Evolutionary conservation across 768 basidiomycete genomes (phyloP).

Genomic region (Ramaria rubella): DNA sequence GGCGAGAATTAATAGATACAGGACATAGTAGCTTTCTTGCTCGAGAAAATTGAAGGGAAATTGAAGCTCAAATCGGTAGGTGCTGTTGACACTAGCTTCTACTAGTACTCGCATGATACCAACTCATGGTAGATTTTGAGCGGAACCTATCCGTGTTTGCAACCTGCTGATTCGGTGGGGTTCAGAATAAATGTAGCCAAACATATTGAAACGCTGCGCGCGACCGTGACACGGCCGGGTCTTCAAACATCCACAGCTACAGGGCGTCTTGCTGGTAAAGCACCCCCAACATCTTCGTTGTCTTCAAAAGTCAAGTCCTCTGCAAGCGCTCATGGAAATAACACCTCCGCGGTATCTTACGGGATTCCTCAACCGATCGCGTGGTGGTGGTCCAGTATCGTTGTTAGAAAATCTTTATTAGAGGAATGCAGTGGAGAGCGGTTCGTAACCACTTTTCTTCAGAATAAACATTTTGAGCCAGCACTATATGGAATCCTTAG

Average conservation of each 20-base stretch:
- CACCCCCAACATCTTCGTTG: neutral
- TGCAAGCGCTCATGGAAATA: neutral
- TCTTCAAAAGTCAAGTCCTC: neutral
- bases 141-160: slow-evolving; percentile 41
- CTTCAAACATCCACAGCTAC: neutral
- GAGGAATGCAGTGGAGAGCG: slow-evolving; percentile 49
- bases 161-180: slow-evolving; percentile 45
- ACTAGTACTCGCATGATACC: slow-evolving; percentile 15
- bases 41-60: slow-evolving; percentile 36
- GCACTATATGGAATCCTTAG: neutral
- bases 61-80: slow-evolving; percentile 24
- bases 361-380: slow-evolving; percentile 13
- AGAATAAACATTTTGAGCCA: neutral
- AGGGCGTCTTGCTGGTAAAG: neutral
- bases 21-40: slow-evolving; percentile 31
- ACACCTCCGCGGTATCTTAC: neutral
- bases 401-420: slow-evolving; percentile 48
- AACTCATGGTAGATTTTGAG: slow-evolving; percentile 37
- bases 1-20: neutral
- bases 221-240: neutral
- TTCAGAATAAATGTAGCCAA: slow-evolving; percentile 47
- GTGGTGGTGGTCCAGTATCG: slow-evolving; percentile 54
- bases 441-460: slow-evolving; percentile 24
- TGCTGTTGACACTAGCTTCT: neutral
- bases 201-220: slow-evolving; percentile 41